Conservation (phyloP, 805 yeast species). For the Teunomyces kruisii region DNA sequence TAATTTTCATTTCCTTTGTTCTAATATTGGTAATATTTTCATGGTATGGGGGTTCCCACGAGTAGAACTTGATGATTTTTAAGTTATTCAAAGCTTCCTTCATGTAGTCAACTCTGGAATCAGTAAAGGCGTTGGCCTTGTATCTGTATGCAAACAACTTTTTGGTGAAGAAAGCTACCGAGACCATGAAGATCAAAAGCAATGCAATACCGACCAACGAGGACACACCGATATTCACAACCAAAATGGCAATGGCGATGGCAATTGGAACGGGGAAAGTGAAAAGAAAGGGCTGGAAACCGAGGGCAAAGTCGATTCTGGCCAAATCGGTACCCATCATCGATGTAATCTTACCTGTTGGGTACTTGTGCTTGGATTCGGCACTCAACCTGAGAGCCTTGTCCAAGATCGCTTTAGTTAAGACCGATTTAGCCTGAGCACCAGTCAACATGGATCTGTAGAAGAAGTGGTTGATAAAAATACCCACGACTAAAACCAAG, state of each 20-base stretch:
- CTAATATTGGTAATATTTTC: slow-evolving; percentile 56
- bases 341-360: slow-evolving; percentile 25
- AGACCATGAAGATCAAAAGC: slow-evolving; percentile 27
- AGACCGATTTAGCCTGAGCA: slow-evolving; percentile 25
- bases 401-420: slow-evolving; percentile 24
- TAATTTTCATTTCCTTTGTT: slow-evolving; percentile 55
- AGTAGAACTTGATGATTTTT: slow-evolving; percentile 81
- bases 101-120: slow-evolving; percentile 69
- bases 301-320: slow-evolving; percentile 27
- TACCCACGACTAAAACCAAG: slow-evolving; percentile 23
- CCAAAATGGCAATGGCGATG: slow-evolving; percentile 23
- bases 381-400: slow-evolving; percentile 22
- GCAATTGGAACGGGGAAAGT: slow-evolving; percentile 24
- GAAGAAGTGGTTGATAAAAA: slow-evolving; percentile 24
- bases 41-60: slow-evolving; percentile 86
- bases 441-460: slow-evolving; percentile 25
- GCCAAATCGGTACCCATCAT: slow-evolving; percentile 29
- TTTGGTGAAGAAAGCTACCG: slow-evolving; percentile 49
- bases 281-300: slow-evolving; percentile 24
- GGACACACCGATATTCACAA: slow-evolving; percentile 22
- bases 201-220: slow-evolving; percentile 27
- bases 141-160: slow-evolving; percentile 55
- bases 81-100: slow-evolving; percentile 77
- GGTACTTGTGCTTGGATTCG: slow-evolving; percentile 19
- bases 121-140: slow-evolving; percentile 65